phyloP scores from a whole-genome alignment of 345 rosid genomes.

The Barbarea vulgaris region DNA sequence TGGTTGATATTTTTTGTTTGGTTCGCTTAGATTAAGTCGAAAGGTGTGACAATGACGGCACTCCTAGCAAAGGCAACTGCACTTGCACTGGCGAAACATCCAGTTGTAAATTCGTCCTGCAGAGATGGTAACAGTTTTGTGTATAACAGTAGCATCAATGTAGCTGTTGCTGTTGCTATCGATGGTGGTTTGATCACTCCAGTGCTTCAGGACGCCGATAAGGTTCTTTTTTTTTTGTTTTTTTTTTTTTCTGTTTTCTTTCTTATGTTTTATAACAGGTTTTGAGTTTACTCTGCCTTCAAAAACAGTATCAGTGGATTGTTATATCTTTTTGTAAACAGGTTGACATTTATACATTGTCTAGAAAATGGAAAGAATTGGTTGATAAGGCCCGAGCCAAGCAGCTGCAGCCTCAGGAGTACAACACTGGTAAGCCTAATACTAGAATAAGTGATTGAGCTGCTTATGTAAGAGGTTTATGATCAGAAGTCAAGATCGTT shows the following conservation, averaged over 20 bases:
- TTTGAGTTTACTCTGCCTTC: background rate
- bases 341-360: conserved; percentile 91
- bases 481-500: conserved; percentile 13
- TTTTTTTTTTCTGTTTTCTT: too few species aligned
- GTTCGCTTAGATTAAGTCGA: conserved; percentile 74
- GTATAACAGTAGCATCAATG: conserved; percentile 77
- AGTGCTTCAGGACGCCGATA: conserved; percentile 95
- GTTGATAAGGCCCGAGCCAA: conserved; percentile 95
- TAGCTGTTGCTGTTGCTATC: conserved; percentile 96
- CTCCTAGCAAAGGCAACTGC: conserved; percentile 94
- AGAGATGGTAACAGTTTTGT: conserved; percentile 93
- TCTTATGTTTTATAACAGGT: background rate
- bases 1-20: conserved; percentile 4
- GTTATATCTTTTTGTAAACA: conserved; percentile 24
- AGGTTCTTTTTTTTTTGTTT: conserved; percentile 56
- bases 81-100: conserved; percentile 82
- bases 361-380: conserved; percentile 97
- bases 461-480: conserved; percentile 2
- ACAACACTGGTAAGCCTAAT: conserved; percentile 64
- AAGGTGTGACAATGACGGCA: conserved; percentile 98
- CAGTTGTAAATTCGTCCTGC: conserved; percentile 79
- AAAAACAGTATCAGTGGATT: background rate
- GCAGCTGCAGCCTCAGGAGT: conserved; percentile 94
- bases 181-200: conserved; percentile 96
- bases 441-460: background rate